Base-by-base conservation (phyloP, 192 early-diverging fungal genomes). In the Lobosporangium transversale region DNA sequence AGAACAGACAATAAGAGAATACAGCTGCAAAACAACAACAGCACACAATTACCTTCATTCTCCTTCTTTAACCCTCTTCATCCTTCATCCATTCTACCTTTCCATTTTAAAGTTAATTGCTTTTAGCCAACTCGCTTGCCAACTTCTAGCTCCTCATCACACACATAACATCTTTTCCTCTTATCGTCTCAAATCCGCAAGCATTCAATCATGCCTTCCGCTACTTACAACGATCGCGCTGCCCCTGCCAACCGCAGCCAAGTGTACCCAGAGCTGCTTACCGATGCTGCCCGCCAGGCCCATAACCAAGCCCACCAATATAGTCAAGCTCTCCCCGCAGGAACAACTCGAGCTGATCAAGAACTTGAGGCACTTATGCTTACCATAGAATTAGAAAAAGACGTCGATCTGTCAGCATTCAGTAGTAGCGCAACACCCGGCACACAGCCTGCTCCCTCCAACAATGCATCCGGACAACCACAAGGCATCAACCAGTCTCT, bases 191-290 rank as follows among this genome's bases (percentile, higher is more conserved):
- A 48, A 21, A 20, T 14, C 29, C 45, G 30, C 32, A 50, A 37
- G 18, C 20, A 51, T 27, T 24, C 27, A 53, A 60, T 27, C 49
- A 70, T 70, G 68, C 68, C 68, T 29, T 29, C 68, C 10, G 68
- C 59, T n/a, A 70, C 68, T 29, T 27, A 56, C 53, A 70, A 70
- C 59, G 65, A 67, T 26, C 65, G 53, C 53, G 47, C 65, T 26
- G 37, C 29, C 30, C 26, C 58, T 26, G 42, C 32, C 18, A 5
- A 29, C 23, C 21, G 57, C 42, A 57, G 29, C 50, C 57, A 53
- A 15, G 21, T 31, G n/a, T 55, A 53, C 27, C 58, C 61, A 54
- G 58, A 56, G 21, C 15, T 55, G 30, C 3, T 30, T 23, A 23
- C 52, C 40, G 31, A 60, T 32, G 26, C 58, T 10, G 18, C 53